phyloP scores from a whole-genome alignment of 192 early-diverging fungal genomes.

The Allomyces macrogynus region DNA sequence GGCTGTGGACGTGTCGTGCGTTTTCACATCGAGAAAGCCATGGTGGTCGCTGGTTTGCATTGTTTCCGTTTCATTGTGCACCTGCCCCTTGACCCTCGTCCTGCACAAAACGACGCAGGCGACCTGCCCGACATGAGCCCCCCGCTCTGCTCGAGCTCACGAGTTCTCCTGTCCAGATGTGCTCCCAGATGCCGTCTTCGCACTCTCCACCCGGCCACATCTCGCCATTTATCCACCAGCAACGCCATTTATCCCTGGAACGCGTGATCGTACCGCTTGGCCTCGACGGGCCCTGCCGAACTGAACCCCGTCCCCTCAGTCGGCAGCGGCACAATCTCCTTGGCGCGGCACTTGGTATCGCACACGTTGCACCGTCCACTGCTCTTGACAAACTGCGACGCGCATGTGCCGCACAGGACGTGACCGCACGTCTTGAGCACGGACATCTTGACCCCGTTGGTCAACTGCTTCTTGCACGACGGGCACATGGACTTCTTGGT shows the following conservation, averaged over 20 bases:
- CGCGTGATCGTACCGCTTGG: slow-evolving; percentile 3
- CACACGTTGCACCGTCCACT: slow-evolving; percentile 5
- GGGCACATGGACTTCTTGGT: slow-evolving; percentile 1
- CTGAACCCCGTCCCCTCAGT: slow-evolving; percentile 10
- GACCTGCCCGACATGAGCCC: no score
- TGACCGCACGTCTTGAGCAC: slow-evolving; percentile 9
- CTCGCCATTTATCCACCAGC: no score
- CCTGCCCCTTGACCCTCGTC: no score
- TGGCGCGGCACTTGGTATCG: slow-evolving; percentile 6
- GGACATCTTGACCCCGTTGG: slow-evolving; percentile 2
- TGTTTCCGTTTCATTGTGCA: no score
- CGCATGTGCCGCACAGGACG: slow-evolving; percentile 6
- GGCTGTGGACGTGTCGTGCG: no score
- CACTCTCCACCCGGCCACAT: no score
- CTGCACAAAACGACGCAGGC: no score
- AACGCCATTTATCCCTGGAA: neutral
- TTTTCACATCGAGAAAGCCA: no score
- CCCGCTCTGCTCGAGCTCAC: no score
- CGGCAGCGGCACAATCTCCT: slow-evolving; percentile 6
- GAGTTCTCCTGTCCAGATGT: no score
- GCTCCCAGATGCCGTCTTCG: no score
- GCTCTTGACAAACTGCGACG: slow-evolving; percentile 1
- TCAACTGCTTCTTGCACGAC: slow-evolving; percentile 3
- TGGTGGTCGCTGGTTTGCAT: no score
- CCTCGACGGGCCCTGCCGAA: slow-evolving; percentile 2